Conservation (phyloP, 306 rosid species). For the Begonia masoniana region DNA sequence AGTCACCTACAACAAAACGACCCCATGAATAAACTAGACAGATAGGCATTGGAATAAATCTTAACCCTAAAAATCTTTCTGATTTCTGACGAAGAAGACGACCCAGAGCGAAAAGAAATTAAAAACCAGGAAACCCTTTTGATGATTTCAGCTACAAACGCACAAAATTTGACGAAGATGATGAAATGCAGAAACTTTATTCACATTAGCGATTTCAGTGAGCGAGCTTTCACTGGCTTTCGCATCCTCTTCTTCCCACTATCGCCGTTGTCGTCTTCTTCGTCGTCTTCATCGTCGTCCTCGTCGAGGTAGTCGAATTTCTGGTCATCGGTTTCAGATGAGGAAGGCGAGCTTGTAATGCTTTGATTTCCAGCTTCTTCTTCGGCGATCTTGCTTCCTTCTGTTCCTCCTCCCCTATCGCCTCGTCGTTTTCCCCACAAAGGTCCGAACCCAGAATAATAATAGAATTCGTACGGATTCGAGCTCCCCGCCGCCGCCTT, state of each 20-base stretch:
- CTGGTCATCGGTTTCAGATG: conserved; percentile 11
- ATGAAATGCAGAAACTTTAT: neutral
- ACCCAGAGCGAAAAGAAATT: neutral
- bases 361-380: conserved; percentile 5
- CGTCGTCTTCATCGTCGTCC: conserved; percentile 26
- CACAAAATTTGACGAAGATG: too few relatives aligned
- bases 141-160: conserved; percentile 50
- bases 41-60: conserved; percentile 1
- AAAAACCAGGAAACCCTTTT: conserved; percentile 23
- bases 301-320: conserved; percentile 26
- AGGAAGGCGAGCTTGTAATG: conserved; percentile 7
- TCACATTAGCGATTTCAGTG: conserved; percentile 78
- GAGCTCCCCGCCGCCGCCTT: conserved; percentile 8
- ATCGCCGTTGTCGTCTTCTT: conserved; percentile 10
- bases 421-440: conserved; percentile 48
- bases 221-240: conserved; percentile 79
- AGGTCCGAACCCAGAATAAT: conserved; percentile 82
- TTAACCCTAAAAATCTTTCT: neutral
- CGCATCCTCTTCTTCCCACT: conserved; percentile 49
- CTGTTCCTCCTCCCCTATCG: conserved; percentile 15
- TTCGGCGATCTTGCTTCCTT: conserved; percentile 4
- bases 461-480: conserved; percentile 59
- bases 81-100: neutral
- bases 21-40: neutral
- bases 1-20: neutral